Percentiles rank a stretch among this genome's conserved stretches.
Evolutionary conservation across 2,329 filamentous ascomycete species (phyloP).

Genomic region (Teratosphaeria pseudoeucalypti): DNA sequence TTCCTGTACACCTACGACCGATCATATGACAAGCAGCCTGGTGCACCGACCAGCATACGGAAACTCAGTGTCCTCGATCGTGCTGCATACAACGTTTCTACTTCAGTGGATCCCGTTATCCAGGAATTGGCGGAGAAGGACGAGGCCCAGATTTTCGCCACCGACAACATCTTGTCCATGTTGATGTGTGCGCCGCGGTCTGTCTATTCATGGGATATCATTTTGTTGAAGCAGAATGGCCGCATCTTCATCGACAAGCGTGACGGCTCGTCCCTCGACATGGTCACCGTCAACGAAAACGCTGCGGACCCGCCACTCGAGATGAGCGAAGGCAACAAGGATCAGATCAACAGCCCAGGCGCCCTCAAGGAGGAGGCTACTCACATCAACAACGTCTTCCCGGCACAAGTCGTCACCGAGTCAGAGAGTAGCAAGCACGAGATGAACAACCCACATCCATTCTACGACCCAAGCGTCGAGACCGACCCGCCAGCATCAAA

Average conservation of each 20-base stretch:
- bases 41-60: constrained; percentile 71
- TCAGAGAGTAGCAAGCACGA: constrained; percentile 65
- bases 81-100: constrained; percentile 96
- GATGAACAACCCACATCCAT: constrained; percentile 85
- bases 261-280: constrained; percentile 84
- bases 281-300: constrained; percentile 99
- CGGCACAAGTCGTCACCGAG: constrained; percentile 87
- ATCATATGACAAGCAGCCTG: constrained; percentile 82
- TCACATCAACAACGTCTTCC: constrained; percentile 99
- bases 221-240: constrained; percentile 84
- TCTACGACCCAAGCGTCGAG: constrained; percentile 91
- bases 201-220: constrained; percentile 96
- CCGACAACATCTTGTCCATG: constrained; percentile 95
- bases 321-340: constrained; percentile 82
- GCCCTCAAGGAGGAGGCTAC: constrained; percentile 94
- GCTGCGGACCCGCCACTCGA: constrained; percentile 90
- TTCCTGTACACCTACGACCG: constrained; percentile 99
- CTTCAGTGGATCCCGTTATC: constrained; percentile 89
- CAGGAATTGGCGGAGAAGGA: constrained; percentile 94
- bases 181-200: constrained; percentile 96
- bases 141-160: constrained; percentile 93
- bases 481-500: constrained; percentile 90
- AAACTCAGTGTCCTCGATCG: constrained; percentile 84
- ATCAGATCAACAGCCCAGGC: constrained; percentile 84
- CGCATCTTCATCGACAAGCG: constrained; percentile 99